Evolutionary conservation across 2,329 filamentous ascomycete species (phyloP).

Genomic region (Amauroascus niger): DNA sequence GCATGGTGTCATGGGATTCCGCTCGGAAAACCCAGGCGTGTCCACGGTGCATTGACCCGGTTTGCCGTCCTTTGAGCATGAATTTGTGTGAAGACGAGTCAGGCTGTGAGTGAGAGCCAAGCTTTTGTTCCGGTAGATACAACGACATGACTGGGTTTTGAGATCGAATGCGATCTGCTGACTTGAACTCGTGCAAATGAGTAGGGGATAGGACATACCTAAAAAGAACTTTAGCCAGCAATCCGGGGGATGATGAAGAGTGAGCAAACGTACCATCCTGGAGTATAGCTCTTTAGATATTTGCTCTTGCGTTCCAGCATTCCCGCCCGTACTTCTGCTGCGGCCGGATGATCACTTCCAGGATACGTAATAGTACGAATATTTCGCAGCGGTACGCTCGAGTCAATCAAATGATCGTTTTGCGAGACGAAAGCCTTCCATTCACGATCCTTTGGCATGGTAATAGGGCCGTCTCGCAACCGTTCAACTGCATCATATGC

Average conservation of each 20-base stretch:
- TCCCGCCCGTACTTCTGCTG: conserved; percentile 75
- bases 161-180: conserved; percentile 72
- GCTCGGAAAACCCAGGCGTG: conserved; percentile 61
- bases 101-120: conserved; percentile 78
- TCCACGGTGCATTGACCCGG: conserved; percentile 78
- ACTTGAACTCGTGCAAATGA: conserved; percentile 97
- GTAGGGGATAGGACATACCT: conserved; percentile 96
- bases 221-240: not conserved
- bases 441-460: conserved; percentile 90
- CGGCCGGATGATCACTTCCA: conserved; percentile 75
- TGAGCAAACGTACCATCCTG: conserved; percentile 63
- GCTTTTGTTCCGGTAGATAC: conserved; percentile 86
- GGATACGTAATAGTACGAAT: conserved; percentile 82
- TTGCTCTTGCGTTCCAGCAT: conserved; percentile 97
- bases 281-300: conserved; percentile 93
- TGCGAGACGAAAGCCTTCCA: conserved; percentile 74
- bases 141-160: conserved; percentile 93
- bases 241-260: not conserved
- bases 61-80: conserved; percentile 91
- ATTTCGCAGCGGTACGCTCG: conserved; percentile 65
- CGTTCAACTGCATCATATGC: conserved; percentile 68
- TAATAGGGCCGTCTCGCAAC: conserved; percentile 71
- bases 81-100: conserved; percentile 91
- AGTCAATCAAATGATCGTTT: conserved; percentile 80
- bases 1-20: conserved; percentile 79